Conservation (phyloP, 495 filamentous ascomycete genomes). For the Penicillium nucicola region DNA sequence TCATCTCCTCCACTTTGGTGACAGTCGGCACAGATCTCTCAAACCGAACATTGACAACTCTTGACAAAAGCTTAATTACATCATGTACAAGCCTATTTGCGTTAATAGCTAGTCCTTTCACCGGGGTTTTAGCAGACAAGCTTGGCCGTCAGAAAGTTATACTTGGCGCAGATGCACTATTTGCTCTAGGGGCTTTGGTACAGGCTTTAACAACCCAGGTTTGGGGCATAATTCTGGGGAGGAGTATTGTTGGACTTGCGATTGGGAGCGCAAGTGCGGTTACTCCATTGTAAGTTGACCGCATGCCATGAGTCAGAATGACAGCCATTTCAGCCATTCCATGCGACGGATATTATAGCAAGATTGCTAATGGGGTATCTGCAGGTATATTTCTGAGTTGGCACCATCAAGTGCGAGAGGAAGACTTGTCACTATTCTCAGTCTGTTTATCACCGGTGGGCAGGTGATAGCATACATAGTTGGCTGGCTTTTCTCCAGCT, state of each 20-base stretch:
- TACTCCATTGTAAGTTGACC: conserved; percentile 60
- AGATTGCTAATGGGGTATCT: neutral
- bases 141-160: conserved; percentile 74
- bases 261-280: conserved; percentile 83
- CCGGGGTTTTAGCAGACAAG: conserved; percentile 70
- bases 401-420: conserved; percentile 74
- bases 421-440: conserved; percentile 70
- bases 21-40: conserved; percentile 77
- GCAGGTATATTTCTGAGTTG: conserved; percentile 76
- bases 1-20: conserved; percentile 84
- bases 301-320: no score
- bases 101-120: conserved; percentile 70
- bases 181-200: conserved; percentile 67
- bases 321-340: no score
- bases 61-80: conserved; percentile 83
- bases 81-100: conserved; percentile 79
- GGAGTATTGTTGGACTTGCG: conserved; percentile 75
- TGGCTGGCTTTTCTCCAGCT: conserved; percentile 62
- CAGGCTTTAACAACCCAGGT: conserved; percentile 68
- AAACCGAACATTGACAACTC: conserved; percentile 57
- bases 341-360: neutral
- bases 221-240: conserved; percentile 69
- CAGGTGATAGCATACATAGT: conserved; percentile 83
- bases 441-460: conserved; percentile 79
- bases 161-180: conserved; percentile 73